Percentiles rank a stretch among this genome's conserved stretches.
phyloP scores from a whole-genome alignment of 805 yeast genomes.

The Metschnikowia santaceciliae region DNA sequence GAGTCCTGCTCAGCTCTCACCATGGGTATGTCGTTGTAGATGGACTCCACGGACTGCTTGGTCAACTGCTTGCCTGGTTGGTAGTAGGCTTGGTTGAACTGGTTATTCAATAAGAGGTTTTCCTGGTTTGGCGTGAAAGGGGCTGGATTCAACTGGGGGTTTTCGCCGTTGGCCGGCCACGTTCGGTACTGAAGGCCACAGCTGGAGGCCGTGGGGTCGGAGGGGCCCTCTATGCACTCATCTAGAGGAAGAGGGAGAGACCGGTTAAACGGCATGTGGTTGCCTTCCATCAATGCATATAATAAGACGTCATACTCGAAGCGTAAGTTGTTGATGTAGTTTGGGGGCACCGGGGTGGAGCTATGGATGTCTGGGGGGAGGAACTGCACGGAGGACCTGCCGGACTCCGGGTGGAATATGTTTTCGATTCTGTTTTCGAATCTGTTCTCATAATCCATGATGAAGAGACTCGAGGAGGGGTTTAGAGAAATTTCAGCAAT shows the following conservation, averaged over 20 bases:
- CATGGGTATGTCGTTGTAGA: neutral
- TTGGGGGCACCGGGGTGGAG: no score
- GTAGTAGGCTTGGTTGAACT: neutral
- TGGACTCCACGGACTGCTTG: neutral
- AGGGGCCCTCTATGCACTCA: neutral
- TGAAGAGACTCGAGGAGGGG: neutral
- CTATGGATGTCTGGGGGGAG: neutral
- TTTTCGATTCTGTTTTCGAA: neutral
- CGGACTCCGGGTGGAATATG: neutral
- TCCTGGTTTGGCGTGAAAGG: neutral
- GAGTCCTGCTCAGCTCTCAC: conserved; percentile 1
- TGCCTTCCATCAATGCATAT: conserved; percentile 1
- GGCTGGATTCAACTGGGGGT: neutral
- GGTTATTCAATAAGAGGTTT: neutral
- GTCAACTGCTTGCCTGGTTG: neutral
- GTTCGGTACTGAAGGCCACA: neutral
- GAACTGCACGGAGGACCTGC: neutral
- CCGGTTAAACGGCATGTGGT: conserved; percentile 1
- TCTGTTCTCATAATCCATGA: neutral
- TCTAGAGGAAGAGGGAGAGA: neutral
- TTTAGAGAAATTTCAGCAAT: neutral
- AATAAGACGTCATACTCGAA: neutral
- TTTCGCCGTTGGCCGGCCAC: neutral
- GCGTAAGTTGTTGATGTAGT: neutral
- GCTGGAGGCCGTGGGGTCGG: neutral